phyloP scores from a whole-genome alignment of 2,329 filamentous ascomycete species.

The Alternaria angustiovoidea region DNA sequence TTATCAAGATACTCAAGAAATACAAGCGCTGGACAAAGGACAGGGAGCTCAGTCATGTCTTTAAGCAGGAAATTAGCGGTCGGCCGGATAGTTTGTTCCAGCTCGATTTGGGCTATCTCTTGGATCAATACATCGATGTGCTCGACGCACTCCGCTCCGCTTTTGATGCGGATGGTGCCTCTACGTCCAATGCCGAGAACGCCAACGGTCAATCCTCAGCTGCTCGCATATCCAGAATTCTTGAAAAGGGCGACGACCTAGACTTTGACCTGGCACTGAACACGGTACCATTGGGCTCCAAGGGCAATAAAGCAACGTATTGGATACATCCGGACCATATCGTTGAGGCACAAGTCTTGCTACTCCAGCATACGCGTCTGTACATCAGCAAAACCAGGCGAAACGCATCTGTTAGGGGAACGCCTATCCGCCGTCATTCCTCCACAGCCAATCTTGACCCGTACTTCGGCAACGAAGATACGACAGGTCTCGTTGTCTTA shows the following conservation, averaged over 20 bases:
- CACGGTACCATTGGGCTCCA: slow-evolving; percentile 56
- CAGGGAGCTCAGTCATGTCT: slow-evolving; percentile 67
- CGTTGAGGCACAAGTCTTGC: slow-evolving; percentile 61
- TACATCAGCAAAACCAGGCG: slow-evolving; percentile 38
- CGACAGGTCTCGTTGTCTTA: slow-evolving; percentile 55
- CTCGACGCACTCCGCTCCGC: slow-evolving; percentile 56
- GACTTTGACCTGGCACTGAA: slow-evolving; percentile 61
- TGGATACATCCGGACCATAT: slow-evolving; percentile 64
- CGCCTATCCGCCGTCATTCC: slow-evolving; percentile 36
- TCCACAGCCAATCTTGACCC: slow-evolving; percentile 33
- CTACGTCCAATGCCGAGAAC: slow-evolving; percentile 19
- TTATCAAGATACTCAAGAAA: slow-evolving; percentile 85
- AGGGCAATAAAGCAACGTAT: slow-evolving; percentile 59
- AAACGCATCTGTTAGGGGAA: slow-evolving; percentile 29
- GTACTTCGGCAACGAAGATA: slow-evolving; percentile 44
- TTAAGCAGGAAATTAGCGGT: slow-evolving; percentile 71
- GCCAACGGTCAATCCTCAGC: slow-evolving; percentile 35
- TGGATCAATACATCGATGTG: slow-evolving; percentile 59
- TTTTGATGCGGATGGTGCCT: slow-evolving; percentile 48
- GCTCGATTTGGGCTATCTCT: slow-evolving; percentile 65
- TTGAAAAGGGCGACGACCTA: slow-evolving; percentile 53
- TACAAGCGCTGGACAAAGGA: slow-evolving; percentile 89
- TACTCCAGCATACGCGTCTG: slow-evolving; percentile 59
- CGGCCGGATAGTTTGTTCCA: slow-evolving; percentile 76
- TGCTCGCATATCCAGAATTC: slow-evolving; percentile 49